phyloP scores from a whole-genome alignment of 78 protist species.

The Dictyostelium brefeldianum region DNA sequence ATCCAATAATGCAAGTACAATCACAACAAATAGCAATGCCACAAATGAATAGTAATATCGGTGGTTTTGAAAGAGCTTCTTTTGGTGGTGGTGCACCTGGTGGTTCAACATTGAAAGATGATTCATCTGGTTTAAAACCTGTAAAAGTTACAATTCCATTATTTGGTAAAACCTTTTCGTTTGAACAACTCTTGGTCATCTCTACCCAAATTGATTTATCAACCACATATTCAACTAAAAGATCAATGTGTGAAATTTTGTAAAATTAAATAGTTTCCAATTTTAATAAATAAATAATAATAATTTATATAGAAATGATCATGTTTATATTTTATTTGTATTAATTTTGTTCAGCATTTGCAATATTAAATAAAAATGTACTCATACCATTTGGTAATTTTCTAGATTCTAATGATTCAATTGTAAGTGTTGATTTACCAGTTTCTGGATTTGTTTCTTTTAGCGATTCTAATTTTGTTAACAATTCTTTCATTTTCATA shows the following conservation, averaged over 20 bases:
- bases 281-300: too few relatives aligned
- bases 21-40: not conserved
- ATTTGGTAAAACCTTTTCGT: not conserved
- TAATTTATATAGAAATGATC: too few relatives aligned
- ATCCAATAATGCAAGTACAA: not conserved
- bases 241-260: not conserved
- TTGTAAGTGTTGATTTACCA: slow-evolving; percentile 41
- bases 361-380: slow-evolving; percentile 49
- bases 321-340: too few relatives aligned
- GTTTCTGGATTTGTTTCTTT: slow-evolving; percentile 43
- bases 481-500: slow-evolving; percentile 46
- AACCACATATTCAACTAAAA: not conserved
- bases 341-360: slow-evolving; percentile 66
- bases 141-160: slow-evolving; percentile 47
- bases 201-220: not conserved
- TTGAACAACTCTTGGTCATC: slow-evolving; percentile 44
- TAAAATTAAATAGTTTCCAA: too few relatives aligned
- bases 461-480: slow-evolving; percentile 55
- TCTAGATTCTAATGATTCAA: slow-evolving; percentile 42
- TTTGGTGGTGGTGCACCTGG: slow-evolving; percentile 5
- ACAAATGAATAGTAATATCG: not conserved
- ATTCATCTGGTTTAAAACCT: slow-evolving; percentile 60
- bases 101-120: not conserved
- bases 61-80: not conserved
- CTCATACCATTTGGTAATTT: slow-evolving; percentile 70